These are phyloP conservation scores for Astrothelium subdiscretum DNA, from an alignment of 495 filamentous ascomycete species.

Conservation along the genomic window DNA sequence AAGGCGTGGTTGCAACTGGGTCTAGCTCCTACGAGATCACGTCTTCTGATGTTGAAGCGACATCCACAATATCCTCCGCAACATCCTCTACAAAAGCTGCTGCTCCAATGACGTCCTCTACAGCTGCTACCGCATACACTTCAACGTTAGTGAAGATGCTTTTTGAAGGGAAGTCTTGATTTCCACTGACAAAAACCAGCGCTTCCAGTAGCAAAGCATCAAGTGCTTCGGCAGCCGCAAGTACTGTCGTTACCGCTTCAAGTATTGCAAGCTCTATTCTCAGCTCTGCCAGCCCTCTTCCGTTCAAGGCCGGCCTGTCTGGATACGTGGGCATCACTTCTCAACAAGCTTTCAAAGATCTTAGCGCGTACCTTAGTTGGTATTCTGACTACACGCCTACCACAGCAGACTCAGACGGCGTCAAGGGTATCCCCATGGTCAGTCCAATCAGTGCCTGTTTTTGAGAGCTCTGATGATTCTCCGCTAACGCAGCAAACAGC, in stretches of 20 bases:
- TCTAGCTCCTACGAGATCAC: not conserved
- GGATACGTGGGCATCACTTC: slow-evolving; percentile 11
- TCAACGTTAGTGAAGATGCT: too few species aligned
- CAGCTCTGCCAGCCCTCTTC: not conserved
- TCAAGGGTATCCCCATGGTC: slow-evolving; percentile 14
- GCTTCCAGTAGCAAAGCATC: not conserved
- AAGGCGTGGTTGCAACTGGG: not conserved
- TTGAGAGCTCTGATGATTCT: not conserved
- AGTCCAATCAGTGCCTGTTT: not conserved
- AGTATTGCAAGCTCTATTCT: not conserved
- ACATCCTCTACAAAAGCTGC: too few species aligned
- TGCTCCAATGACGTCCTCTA: too few species aligned
- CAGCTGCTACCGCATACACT: too few species aligned
- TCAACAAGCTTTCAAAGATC: slow-evolving; percentile 6
- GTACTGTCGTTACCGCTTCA: not conserved
- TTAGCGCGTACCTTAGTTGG: slow-evolving; percentile 12
- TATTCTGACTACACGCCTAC: slow-evolving; percentile 16
- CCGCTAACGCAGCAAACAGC: not conserved
- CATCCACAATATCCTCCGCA: not conserved
- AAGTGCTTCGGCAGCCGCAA: not conserved
- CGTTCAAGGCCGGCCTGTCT: slow-evolving; percentile 13
- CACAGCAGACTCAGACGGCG: slow-evolving; percentile 7
- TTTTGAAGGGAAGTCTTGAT: too few species aligned
- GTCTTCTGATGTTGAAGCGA: not conserved
- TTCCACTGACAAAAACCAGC: too few species aligned